phyloP scores from a whole-genome alignment of 2,329 filamentous ascomycete species.

The Xylariaceae sp. region DNA sequence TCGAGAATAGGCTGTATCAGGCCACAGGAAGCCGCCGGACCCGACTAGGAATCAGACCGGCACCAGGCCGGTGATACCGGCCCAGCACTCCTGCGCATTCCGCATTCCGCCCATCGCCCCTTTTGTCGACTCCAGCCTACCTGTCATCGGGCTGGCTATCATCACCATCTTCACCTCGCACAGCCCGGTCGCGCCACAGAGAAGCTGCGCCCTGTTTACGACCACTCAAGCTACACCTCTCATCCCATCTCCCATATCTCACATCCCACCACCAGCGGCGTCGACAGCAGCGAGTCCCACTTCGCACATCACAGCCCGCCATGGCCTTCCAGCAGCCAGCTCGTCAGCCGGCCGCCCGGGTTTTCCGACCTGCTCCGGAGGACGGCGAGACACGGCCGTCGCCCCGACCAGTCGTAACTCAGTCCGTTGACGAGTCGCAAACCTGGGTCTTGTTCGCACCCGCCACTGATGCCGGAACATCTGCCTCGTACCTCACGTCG shows the following conservation, averaged over 20 bases:
- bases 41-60: no score
- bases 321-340: slow-evolving; percentile 58
- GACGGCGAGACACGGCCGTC: slow-evolving; percentile 30
- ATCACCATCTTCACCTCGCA: no score
- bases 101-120: not conserved
- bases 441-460: slow-evolving; percentile 97
- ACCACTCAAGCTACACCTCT: slow-evolving; percentile 1
- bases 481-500: slow-evolving; percentile 61
- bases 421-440: slow-evolving; percentile 61
- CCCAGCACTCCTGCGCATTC: not conserved
- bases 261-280: not conserved
- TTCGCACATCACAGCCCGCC: slow-evolving; percentile 5
- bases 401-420: slow-evolving; percentile 25
- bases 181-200: slow-evolving; percentile 7
- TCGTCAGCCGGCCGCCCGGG: slow-evolving; percentile 43
- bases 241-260: slow-evolving; percentile 9
- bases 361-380: slow-evolving; percentile 31
- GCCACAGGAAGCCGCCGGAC: no score
- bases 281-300: no score
- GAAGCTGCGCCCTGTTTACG: no score
- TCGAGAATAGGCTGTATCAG: no score
- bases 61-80: not conserved
- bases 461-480: slow-evolving; percentile 45
- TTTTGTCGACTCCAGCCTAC: not conserved
- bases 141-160: not conserved